Evolutionary conservation across 2,329 filamentous ascomycete species (phyloP).

Genomic region (Penicillium paneum): DNA sequence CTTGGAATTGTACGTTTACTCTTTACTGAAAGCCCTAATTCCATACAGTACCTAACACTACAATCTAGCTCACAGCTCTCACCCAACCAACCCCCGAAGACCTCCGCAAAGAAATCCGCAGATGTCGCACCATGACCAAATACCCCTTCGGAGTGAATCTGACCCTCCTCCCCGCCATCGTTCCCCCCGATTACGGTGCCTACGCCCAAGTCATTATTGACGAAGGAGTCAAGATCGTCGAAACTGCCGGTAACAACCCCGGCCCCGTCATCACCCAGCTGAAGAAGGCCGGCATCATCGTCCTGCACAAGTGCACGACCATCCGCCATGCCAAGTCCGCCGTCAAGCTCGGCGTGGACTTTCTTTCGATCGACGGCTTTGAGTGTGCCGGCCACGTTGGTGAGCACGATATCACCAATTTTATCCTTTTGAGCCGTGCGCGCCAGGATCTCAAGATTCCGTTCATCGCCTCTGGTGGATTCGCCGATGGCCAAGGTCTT

Average conservation of each 20-base stretch:
- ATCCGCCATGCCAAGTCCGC: conserved; percentile 90
- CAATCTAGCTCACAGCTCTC: conserved; percentile 53
- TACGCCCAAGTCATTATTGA: conserved; percentile 93
- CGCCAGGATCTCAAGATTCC: conserved; percentile 79
- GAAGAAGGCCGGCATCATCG: conserved; percentile 72
- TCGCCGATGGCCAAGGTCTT: conserved; percentile 89
- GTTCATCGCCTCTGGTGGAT: conserved; percentile 94
- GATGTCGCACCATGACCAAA: conserved; percentile 68
- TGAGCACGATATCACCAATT: conserved; percentile 53
- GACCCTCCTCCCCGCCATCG: conserved; percentile 84
- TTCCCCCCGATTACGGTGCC: conserved; percentile 85
- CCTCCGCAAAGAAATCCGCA: conserved; percentile 87
- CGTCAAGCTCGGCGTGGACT: conserved; percentile 92
- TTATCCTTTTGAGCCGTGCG: conserved; percentile 72
- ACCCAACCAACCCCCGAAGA: conserved; percentile 91
- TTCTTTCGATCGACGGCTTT: conserved; percentile 94
- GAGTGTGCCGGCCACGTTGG: conserved; percentile 77
- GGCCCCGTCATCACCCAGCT: conserved; percentile 87
- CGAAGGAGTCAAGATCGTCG: conserved; percentile 85
- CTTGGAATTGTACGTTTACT: conserved; percentile 47
- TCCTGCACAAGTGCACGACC: conserved; percentile 97
- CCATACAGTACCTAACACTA: background rate
- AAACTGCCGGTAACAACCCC: conserved; percentile 86
- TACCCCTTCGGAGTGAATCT: conserved; percentile 84
- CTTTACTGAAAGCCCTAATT: background rate